Conservation (phyloP, 1,284 basidiomycete species). For the Pulveroboletus sp. region DNA sequence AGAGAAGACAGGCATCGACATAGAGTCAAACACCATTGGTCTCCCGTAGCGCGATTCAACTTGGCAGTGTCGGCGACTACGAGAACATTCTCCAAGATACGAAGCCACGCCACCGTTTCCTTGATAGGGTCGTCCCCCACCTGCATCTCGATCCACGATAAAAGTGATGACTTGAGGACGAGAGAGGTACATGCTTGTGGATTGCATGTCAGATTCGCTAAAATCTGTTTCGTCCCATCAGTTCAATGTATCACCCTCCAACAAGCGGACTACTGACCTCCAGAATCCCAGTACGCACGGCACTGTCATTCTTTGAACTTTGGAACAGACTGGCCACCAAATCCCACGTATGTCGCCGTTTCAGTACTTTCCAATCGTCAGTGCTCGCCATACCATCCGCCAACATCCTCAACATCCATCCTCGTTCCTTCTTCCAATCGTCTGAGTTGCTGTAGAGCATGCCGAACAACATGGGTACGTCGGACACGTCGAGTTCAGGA, state of each 20-base stretch:
- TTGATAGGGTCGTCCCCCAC: conserved; percentile 35
- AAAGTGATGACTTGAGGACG: conserved; percentile 64
- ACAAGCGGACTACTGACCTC: conserved; percentile 50
- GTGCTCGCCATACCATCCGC: conserved; percentile 74
- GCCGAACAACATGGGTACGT: conserved; percentile 67
- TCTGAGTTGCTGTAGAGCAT: conserved; percentile 78
- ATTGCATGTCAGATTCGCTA: conserved; percentile 72
- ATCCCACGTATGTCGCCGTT: conserved; percentile 85
- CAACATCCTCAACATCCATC: conserved; percentile 78
- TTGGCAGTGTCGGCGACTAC: conserved; percentile 39
- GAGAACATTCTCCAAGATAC: conserved; percentile 70
- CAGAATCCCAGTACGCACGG: conserved; percentile 59
- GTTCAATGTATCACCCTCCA: neutral
- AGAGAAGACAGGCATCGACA: conserved; percentile 53
- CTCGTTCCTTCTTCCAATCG: conserved; percentile 82
- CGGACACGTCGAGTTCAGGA: conserved; percentile 52
- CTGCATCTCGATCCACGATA: conserved; percentile 82
- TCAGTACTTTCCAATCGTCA: conserved; percentile 81
- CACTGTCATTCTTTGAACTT: conserved; percentile 53
- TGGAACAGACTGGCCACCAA: conserved; percentile 82
- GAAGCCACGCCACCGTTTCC: conserved; percentile 63
- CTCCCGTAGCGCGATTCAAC: conserved; percentile 50
- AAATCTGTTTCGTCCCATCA: conserved; percentile 46
- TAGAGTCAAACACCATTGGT: conserved; percentile 57
- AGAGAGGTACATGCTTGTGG: conserved; percentile 66